Conservation (phyloP, 2,329 filamentous ascomycete genomes). For the Emergomyces orientalis region DNA sequence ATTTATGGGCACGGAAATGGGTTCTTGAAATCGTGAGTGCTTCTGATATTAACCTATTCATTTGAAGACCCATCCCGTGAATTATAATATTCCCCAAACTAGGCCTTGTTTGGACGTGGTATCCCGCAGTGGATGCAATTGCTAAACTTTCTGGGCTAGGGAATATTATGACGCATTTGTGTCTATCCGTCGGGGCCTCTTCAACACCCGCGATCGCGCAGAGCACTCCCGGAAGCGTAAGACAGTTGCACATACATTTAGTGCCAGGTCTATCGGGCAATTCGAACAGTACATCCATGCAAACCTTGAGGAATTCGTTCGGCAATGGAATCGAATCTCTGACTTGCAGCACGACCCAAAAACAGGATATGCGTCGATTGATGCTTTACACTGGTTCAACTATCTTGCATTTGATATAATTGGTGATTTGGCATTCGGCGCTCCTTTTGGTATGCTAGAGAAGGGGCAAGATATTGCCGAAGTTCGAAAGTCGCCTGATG, state of each 20-base stretch:
- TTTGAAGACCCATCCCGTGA: no score
- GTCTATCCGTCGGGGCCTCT: conserved; percentile 72
- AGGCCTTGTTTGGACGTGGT: not conserved
- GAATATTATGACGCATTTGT: conserved; percentile 91
- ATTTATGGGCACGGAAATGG: conserved; percentile 76
- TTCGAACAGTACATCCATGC: conserved; percentile 83
- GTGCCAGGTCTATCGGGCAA: conserved; percentile 66
- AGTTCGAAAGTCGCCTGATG: conserved; percentile 53
- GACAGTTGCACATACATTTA: conserved; percentile 79
- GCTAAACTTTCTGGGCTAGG: conserved; percentile 33
- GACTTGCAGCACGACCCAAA: conserved; percentile 38
- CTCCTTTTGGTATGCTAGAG: conserved; percentile 73
- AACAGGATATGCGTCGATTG: conserved; percentile 53
- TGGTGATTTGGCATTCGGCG: conserved; percentile 58
- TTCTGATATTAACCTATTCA: not conserved
- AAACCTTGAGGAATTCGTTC: conserved; percentile 65
- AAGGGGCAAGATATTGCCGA: conserved; percentile 69
- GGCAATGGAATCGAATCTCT: conserved; percentile 60
- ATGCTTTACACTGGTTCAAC: conserved; percentile 75
- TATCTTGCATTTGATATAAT: conserved; percentile 54
- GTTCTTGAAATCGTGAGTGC: conserved; percentile 58
- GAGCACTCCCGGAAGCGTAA: conserved; percentile 87
- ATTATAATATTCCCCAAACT: not conserved
- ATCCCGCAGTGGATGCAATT: not conserved
- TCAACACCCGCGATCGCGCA: conserved; percentile 74